These are phyloP conservation scores for Rosellinia necatrix DNA, from an alignment of 2,329 filamentous ascomycete species.

Conservation along the genomic window DNA sequence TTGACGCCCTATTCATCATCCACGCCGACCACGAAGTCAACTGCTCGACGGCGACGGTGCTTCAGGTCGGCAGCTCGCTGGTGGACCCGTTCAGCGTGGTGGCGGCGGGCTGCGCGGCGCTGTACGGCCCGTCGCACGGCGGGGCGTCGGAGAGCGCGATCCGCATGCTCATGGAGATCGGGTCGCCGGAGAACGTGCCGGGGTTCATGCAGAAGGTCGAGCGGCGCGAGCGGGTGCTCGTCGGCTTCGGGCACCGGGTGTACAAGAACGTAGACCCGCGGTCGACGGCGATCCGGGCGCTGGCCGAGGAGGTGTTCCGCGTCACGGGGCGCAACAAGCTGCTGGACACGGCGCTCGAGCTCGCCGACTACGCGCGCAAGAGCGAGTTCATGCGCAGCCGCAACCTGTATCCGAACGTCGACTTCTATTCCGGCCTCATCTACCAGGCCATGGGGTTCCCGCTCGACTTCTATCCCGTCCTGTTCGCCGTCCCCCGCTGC, in stretches of 20 bases:
- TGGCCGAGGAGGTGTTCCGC: conserved; percentile 55
- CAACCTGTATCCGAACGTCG: conserved; percentile 56
- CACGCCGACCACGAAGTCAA: conserved; percentile 65
- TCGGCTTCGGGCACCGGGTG: conserved; percentile 60
- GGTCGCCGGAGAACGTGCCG: conserved; percentile 55
- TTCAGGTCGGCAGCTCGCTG: conserved; percentile 60
- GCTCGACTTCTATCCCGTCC: conserved; percentile 56
- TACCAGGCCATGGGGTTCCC: conserved; percentile 60
- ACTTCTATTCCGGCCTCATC: conserved; percentile 57
- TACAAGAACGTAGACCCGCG: conserved; percentile 61
- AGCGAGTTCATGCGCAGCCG: conserved; percentile 54
- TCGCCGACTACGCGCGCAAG: conserved; percentile 51
- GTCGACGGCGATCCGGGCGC: conserved; percentile 52
- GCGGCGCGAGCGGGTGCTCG: conserved; percentile 54
- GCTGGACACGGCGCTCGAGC: conserved; percentile 52
- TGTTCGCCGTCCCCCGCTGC: conserved; percentile 56
- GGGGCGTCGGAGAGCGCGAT: conserved; percentile 64
- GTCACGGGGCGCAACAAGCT: conserved; percentile 57
- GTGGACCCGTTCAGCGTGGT: conserved; percentile 61
- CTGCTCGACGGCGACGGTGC: conserved; percentile 58
- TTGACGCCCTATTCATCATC: conserved; percentile 59
- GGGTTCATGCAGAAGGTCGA: conserved; percentile 56
- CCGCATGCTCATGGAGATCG: conserved; percentile 57
- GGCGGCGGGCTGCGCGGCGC: conserved; percentile 55
- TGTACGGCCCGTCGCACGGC: conserved; percentile 62